These are phyloP conservation scores for Moricandia moricandioides DNA, from an alignment of 345 rosid genomes.

Conservation along the genomic window DNA sequence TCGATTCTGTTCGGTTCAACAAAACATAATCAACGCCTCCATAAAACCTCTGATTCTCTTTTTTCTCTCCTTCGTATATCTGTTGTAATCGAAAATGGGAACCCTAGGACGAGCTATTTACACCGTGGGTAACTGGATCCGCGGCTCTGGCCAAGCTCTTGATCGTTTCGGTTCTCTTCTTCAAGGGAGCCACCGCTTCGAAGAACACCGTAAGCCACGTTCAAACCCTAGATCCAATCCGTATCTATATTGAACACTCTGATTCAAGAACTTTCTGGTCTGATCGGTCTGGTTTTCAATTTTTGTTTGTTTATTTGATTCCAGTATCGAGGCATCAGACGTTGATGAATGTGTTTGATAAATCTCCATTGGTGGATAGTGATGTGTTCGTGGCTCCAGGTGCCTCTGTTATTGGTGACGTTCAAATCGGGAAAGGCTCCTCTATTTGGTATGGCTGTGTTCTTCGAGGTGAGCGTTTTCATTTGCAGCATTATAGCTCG, in stretches of 20 bases:
- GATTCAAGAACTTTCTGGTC: not conserved
- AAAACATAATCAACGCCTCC: slow-evolving; percentile 16
- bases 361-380: slow-evolving; percentile 78
- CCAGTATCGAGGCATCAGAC: slow-evolving; percentile 92
- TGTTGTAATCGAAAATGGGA: slow-evolving; percentile 55
- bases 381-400: slow-evolving; percentile 92
- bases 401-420: slow-evolving; percentile 91
- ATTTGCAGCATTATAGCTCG: not conserved
- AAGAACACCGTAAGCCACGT: slow-evolving; percentile 62
- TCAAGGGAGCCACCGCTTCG: slow-evolving; percentile 68
- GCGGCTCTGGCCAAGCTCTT: slow-evolving; percentile 87
- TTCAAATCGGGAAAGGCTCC: slow-evolving; percentile 75
- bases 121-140: slow-evolving; percentile 92
- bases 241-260: not conserved
- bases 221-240: slow-evolving; percentile 30
- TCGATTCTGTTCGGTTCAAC: not conserved
- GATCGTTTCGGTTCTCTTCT: slow-evolving; percentile 90
- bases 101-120: slow-evolving; percentile 83
- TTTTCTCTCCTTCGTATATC: not conserved
- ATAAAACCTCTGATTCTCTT: slow-evolving; percentile 3
- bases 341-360: slow-evolving; percentile 86
- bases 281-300: not conserved
- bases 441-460: slow-evolving; percentile 98
- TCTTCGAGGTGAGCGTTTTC: slow-evolving; percentile 63
- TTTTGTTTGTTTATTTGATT: not conserved